Evolutionary conservation across 352 stramenopile species (phyloP).

Genomic region (Globisporangium uncinulatum): DNA sequence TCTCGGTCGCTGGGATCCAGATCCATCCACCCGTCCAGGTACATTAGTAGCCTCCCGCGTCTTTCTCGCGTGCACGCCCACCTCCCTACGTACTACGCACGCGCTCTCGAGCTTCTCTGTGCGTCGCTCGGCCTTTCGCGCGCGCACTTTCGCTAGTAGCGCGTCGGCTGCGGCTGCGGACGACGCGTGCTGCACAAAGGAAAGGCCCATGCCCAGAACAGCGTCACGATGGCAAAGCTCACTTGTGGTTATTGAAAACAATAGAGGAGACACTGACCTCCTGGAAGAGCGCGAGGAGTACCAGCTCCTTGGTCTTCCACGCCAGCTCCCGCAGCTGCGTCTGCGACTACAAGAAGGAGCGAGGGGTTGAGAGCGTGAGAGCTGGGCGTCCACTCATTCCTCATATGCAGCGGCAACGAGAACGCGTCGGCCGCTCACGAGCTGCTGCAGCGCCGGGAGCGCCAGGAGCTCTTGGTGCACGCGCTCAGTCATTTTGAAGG

Average conservation of each 20-base stretch:
- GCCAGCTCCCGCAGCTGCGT: constrained; percentile 39
- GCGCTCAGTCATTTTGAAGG: constrained; percentile 16
- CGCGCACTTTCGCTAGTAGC: constrained; percentile 22
- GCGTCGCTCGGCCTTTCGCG: constrained; percentile 42
- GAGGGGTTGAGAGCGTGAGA: neutral
- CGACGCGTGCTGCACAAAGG: constrained; percentile 30
- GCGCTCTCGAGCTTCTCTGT: constrained; percentile 37
- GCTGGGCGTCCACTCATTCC: too few species aligned
- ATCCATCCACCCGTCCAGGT: neutral
- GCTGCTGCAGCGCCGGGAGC: constrained; percentile 23
- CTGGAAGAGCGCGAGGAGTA: constrained; percentile 42
- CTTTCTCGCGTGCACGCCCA: too few species aligned
- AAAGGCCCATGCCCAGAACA: too few species aligned
- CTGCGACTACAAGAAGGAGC: constrained; percentile 20
- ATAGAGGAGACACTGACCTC: constrained; percentile 20
- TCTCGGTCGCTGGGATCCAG: constrained; percentile 25
- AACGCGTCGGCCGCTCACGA: constrained; percentile 14
- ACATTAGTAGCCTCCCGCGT: neutral
- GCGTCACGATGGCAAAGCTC: too few species aligned
- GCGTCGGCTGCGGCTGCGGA: constrained; percentile 28
- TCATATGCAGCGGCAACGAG: neutral
- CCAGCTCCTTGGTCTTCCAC: constrained; percentile 42
- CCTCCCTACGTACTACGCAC: constrained; percentile 8
- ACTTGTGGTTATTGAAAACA: neutral
- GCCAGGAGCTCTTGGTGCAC: constrained; percentile 27